Base-by-base conservation (phyloP, 1,284 basidiomycete genomes). In the Rhodotorula sp. region DNA sequence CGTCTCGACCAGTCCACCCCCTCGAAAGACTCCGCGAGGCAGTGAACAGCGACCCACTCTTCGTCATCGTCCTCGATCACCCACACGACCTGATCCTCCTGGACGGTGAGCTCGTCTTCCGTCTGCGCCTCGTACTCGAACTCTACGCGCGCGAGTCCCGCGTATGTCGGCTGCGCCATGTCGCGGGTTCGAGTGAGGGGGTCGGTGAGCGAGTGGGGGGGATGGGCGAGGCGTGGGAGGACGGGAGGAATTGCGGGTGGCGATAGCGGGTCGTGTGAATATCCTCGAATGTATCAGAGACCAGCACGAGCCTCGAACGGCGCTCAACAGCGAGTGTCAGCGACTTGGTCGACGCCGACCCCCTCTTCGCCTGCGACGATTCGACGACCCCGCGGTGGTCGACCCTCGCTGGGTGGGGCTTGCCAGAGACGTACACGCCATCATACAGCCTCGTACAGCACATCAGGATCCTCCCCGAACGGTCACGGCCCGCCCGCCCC, bases 11-110 rank as follows among this genome's bases (percentile, higher is more conserved):
- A 17, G 13, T 3, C 39, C 2, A 17, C 39, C 4, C 13, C 39
- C 39, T 44, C 39, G 13, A 15, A 44, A 10, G 13, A 10, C 39
- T 17, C 39, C 39, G 39, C 39, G 30, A 24, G 48, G 46, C 20
- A 39, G 24, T 13, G n/a, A 39, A 54, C 59, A 10, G 27, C 2
- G 19, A 73, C 78, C 65, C 55, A 79, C 78, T 79, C 78, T 44
- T 65, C 53, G 66, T 79, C 79, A 54, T 76, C 74, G 59, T 79
- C 74, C 34, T 79, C 77, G 48, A 79, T 53, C 13, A 79, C 71
- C 69, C 76, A 79, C 29, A 78, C 75, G 29, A 71, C 29, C 54
- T 76, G 68, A 22, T 74, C 77, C 64, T 79, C 79, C 29, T 58
- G 52, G 54, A 79, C 62, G 6, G 72, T 61, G 24, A 79, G 70